Base-by-base conservation (phyloP, 176 grass and related monocot species). In the Luzula sylvatica region DNA sequence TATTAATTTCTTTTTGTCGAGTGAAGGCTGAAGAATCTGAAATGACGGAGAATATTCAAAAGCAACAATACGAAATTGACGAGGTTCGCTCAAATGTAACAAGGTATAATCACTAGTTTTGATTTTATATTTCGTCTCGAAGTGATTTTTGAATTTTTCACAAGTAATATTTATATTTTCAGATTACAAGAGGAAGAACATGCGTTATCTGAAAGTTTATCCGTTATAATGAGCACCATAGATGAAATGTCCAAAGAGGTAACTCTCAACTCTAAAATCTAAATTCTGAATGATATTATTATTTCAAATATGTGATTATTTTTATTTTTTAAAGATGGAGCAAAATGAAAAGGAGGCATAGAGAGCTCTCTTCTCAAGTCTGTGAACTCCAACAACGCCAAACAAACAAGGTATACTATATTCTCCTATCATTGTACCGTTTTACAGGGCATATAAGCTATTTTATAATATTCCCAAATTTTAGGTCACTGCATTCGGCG, bases 401-500 rank as follows among this genome's bases (percentile, higher is more conserved):
- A 78, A 60, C 8, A 28, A 50, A 88, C 28, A 88, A 70, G 72
- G 90, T 83, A 27, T 64, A 28, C 29, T 38, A 29, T n/a, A 7
- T 25, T 7, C 48, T 58, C 61, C 20, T 58, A 22, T 46, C 26
- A 32, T 20, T 20, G 3, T 11, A 46, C 26, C 22, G 53, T 61
- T 14, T 1, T 15, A 15, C 42, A 32, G 3, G 5, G 23, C 12
- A 11, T n/a, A 46, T 28, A 63, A 27, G 15, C 41, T 30, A 30
- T 63, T 19, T 16, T 25, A 48, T n/a, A 17, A 30, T 3, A 58
- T 65, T 56, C 25, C 62, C 25, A 23, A 29, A 66, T 71, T 53
- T 52, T 43, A 95, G 90, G 53, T 76, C 27, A 79, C 80, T 11
- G 59, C 90, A 56, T 95, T 95, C 52, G 90, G 90, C 61, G 83